Conservation (phyloP, 78 protist species). For the Dictyostelium capitatum region DNA sequence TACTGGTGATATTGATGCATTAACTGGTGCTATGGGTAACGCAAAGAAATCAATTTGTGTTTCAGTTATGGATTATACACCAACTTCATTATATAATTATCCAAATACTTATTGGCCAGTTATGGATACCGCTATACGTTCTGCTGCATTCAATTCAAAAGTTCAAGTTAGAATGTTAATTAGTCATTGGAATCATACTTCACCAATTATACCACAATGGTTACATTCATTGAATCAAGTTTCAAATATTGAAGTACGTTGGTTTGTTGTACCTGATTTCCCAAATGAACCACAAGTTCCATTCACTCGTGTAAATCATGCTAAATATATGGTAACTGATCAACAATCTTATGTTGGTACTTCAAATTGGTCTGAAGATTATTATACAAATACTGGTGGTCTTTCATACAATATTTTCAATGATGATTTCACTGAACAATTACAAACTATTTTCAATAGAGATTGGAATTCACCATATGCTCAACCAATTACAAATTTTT, state of each 20-base stretch:
- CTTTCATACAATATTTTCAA: conserved; percentile 61
- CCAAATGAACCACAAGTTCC: conserved; percentile 70
- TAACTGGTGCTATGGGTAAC: conserved; percentile 50
- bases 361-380: conserved; percentile 89
- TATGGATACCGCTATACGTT: conserved; percentile 84
- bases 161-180: conserved; percentile 86
- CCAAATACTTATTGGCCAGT: conserved; percentile 86
- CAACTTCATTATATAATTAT: conserved; percentile 55
- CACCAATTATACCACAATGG: conserved; percentile 49
- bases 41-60: conserved; percentile 63
- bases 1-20: conserved; percentile 82
- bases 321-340: conserved; percentile 93
- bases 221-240: conserved; percentile 74
- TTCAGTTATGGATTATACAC: conserved; percentile 89
- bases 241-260: conserved; percentile 68
- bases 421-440: conserved; percentile 38
- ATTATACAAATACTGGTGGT: conserved; percentile 84
- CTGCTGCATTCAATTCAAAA: conserved; percentile 72
- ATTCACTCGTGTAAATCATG: conserved; percentile 93
- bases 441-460: conserved; percentile 69
- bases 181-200: conserved; percentile 88
- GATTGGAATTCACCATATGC: conserved; percentile 81
- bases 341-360: conserved; percentile 78
- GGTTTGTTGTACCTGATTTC: conserved; percentile 86
- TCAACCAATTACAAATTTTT: conserved; percentile 49